Percentiles rank a stretch among this genome's conserved stretches.
Evolutionary conservation across 331 rosid species (phyloP).

Genomic region (Acacia concinna): DNA sequence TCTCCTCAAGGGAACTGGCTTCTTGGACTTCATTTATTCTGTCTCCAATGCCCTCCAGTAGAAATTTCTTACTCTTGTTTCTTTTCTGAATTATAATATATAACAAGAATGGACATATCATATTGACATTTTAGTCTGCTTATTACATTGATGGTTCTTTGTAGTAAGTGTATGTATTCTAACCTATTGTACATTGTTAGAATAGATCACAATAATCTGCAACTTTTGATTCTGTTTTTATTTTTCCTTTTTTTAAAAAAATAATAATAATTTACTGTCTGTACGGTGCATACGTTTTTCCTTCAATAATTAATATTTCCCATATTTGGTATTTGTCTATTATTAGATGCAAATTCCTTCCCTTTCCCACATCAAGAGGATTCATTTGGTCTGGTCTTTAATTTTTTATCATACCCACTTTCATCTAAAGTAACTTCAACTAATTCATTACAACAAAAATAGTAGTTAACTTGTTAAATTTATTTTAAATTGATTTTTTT

Average conservation of each 20-base stretch:
- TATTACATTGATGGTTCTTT: conserved; percentile 11
- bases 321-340: background rate
- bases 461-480: too few relatives aligned
- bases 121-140: background rate
- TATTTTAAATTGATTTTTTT: too few relatives aligned
- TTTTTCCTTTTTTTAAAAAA: background rate
- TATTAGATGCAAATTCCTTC: too few relatives aligned
- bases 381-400: background rate
- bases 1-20: conserved; percentile 88
- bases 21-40: conserved; percentile 87
- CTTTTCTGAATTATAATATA: background rate
- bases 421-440: too few relatives aligned
- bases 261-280: too few relatives aligned
- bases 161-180: conserved; percentile 8
- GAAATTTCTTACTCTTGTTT: conserved; percentile 7
- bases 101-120: conserved; percentile 1
- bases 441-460: too few relatives aligned
- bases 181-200: conserved; percentile 32
- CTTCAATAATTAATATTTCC: background rate
- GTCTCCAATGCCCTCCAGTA: conserved; percentile 69
- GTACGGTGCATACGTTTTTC: background rate
- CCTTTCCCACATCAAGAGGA: background rate
- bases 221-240: background rate
- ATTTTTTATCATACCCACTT: background rate
- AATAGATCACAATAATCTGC: conserved; percentile 23